phyloP scores from a whole-genome alignment of 2,329 filamentous ascomycete species.

The Phialocephala sp. region DNA sequence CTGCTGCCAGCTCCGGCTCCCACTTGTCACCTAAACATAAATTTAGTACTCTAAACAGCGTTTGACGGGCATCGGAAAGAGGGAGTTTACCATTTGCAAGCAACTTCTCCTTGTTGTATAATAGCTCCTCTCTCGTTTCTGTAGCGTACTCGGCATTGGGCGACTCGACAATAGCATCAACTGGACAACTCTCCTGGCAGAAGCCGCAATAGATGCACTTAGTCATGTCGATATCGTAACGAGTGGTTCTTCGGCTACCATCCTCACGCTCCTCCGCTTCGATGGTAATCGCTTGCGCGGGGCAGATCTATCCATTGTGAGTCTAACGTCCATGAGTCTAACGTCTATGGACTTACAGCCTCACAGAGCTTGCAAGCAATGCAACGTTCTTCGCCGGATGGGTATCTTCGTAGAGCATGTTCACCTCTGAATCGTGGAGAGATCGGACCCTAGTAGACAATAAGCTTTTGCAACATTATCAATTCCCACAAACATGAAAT shows the following conservation, averaged over 20 bases:
- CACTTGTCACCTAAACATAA: constrained; percentile 73
- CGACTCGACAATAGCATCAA: constrained; percentile 88
- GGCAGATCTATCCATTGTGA: constrained; percentile 72
- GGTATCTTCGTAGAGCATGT: constrained; percentile 94
- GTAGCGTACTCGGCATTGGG: constrained; percentile 78
- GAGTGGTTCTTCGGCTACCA: constrained; percentile 90
- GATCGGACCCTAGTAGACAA: constrained; percentile 74
- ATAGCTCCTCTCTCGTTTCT: constrained; percentile 85
- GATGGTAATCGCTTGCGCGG: constrained; percentile 97
- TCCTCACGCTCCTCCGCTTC: constrained; percentile 98
- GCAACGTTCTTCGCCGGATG: constrained; percentile 96
- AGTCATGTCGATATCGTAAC: constrained; percentile 99
- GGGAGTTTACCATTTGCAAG: constrained; percentile 66
- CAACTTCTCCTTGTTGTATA: constrained; percentile 98
- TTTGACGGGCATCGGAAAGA: not conserved
- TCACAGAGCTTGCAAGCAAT: constrained; percentile 99
- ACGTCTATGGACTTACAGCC: constrained; percentile 58
- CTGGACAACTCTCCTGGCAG: constrained; percentile 98
- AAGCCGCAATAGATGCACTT: constrained; percentile 99
- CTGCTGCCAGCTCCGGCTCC: constrained; percentile 95
- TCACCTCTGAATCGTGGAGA: constrained; percentile 98
- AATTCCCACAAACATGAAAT: constrained; percentile 23
- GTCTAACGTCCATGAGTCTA: constrained; percentile 6
- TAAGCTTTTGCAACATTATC: constrained; percentile 32
- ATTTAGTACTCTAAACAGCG: not conserved